Evolutionary conservation across 2,329 filamentous ascomycete genomes (phyloP), one percentile per base, ranked within the genome.

Genomic region (Nigrospora osmanthi): DNA sequence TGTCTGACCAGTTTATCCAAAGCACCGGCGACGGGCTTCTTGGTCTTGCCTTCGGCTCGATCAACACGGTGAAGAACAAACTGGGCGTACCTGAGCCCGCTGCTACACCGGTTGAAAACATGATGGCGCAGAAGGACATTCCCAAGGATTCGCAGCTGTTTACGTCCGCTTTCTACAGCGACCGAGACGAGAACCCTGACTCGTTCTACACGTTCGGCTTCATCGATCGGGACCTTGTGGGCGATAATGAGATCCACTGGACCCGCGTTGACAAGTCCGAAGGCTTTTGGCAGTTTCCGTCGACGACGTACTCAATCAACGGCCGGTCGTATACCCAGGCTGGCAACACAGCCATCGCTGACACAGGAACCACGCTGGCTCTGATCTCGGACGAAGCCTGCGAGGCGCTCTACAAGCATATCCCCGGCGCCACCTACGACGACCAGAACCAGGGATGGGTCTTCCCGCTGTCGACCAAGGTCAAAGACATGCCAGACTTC

Each of bases 171-270:
- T 70, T 86, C 38, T 80, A 80, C 51, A 72, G 73, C 53, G 67
- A 71, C 63, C 67, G 73, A 38, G 76, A 81, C 54, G 63, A 71
- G 44, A 57, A 66, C 32, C 52, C 58, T 37, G 70, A 72, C 35
- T 76, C 73, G 0, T 88, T 86, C 67, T 88, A 84, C 65, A 87
- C 84, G 1, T 87, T 88, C 51, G 85, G 85, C 16, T 84, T 71
- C 60, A 83, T 88, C 55, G 83, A 87, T 54, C 58, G 82, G 51
- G 72, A 75, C n/a, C 72, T 77, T 0, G 69, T 85, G 40, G 73
- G 71, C 30, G 58, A 74, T 48, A 28, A 28, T 28, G 69, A 78
- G 2, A 75, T 83, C 35, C 61, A 70, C 51, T 88, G 81, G 64
- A 74, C 78, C 0, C 67, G 73, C 12, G 64, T 88, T 40, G 79